Evolutionary conservation across 2,329 filamentous ascomycete species (phyloP).

Genomic region (Aspergillus sp.): DNA sequence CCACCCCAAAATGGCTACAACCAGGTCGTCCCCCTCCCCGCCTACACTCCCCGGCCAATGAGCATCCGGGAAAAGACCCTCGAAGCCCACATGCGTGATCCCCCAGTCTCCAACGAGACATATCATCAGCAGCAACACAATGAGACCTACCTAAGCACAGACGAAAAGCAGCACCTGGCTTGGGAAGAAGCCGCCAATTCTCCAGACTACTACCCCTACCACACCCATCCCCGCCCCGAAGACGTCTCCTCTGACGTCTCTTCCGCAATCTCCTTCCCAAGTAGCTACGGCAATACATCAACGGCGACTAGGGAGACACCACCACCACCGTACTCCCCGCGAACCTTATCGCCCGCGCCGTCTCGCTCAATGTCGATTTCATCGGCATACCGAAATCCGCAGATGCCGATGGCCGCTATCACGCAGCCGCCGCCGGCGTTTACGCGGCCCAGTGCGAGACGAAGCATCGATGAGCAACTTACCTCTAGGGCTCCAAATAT

Average conservation of each 20-base stretch:
- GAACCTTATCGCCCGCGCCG: background rate
- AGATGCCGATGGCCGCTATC: constrained; percentile 2
- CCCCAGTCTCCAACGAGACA: constrained; percentile 25
- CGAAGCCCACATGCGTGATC: constrained; percentile 33
- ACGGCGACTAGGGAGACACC: constrained; percentile 45
- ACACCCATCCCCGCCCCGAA: constrained; percentile 15
- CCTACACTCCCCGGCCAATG: constrained; percentile 41
- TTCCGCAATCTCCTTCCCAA: constrained; percentile 42
- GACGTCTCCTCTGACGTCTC: constrained; percentile 39
- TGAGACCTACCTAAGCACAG: constrained; percentile 8
- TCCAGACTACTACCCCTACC: constrained; percentile 1
- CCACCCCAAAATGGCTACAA: constrained; percentile 27
- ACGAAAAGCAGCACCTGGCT: constrained; percentile 33
- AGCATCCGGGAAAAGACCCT: constrained; percentile 43
- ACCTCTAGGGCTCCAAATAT: background rate
- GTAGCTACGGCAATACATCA: constrained; percentile 46
- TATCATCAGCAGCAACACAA: background rate
- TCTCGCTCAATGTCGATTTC: constrained; percentile 9
- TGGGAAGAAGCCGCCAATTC: constrained; percentile 18
- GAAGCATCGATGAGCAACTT: constrained; percentile 9
- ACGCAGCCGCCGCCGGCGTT: constrained; percentile 6
- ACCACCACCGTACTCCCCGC: constrained; percentile 42
- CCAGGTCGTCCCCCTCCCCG: constrained; percentile 36
- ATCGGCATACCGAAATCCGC: background rate
- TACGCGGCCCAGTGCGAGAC: background rate